Evolutionary conservation across 129 eudicot species (phyloP).

Genomic region (Silybum marianum): DNA sequence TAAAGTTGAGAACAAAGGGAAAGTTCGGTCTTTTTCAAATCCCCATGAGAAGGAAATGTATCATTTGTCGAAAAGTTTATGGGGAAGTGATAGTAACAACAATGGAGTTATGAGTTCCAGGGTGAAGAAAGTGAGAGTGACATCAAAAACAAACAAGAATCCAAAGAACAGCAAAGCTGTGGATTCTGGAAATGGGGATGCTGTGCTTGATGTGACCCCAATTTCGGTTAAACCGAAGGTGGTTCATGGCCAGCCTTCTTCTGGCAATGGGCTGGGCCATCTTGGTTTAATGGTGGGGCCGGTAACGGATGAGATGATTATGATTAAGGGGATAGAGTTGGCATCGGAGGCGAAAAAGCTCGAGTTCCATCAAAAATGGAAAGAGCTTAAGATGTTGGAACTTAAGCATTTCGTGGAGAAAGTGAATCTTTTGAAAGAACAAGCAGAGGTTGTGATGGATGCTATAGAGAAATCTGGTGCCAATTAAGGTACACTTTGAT

Average conservation of each 20-base stretch:
- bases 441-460: slow-evolving; percentile 38
- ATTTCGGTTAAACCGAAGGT: slow-evolving; percentile 19
- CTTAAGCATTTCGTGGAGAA: slow-evolving; percentile 32
- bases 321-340: slow-evolving; percentile 37
- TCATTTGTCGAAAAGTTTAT: slow-evolving; percentile 55
- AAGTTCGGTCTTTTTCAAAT: slow-evolving; percentile 44
- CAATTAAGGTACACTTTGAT: slow-evolving; percentile 32
- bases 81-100: slow-evolving; percentile 40
- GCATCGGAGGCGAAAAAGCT: slow-evolving; percentile 27
- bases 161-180: slow-evolving; percentile 1
- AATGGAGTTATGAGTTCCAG: slow-evolving; percentile 14
- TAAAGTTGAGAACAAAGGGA: slow-evolving; percentile 33
- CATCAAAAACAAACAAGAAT: slow-evolving; percentile 23
- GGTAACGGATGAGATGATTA: slow-evolving; percentile 33
- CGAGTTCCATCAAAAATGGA: slow-evolving; percentile 50
- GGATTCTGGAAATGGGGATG: slow-evolving; percentile 26
- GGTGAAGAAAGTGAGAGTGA: slow-evolving; percentile 25
- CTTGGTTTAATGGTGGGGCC: slow-evolving; percentile 17
- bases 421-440: slow-evolving; percentile 41
- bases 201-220: slow-evolving; percentile 12
- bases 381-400: slow-evolving; percentile 40
- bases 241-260: background rate
- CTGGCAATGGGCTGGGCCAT: background rate
- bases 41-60: slow-evolving; percentile 58
- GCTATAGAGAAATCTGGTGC: slow-evolving; percentile 37